Conservation (phyloP, 2,329 filamentous ascomycete genomes). For the Fusarium luffae region DNA sequence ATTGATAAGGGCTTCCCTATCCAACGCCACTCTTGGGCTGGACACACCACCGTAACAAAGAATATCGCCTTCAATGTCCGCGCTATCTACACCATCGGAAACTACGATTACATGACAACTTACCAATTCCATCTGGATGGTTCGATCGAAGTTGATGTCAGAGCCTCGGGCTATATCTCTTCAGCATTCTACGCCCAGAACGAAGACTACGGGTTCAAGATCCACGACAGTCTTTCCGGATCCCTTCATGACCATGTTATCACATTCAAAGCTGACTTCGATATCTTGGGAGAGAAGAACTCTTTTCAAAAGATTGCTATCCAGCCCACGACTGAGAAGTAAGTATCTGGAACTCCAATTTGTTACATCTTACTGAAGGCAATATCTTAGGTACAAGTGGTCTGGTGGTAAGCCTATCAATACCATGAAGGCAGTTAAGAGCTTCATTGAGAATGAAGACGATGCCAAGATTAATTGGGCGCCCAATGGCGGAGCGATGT, state of each 20-base stretch:
- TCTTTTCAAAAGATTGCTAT: slow-evolving; percentile 3
- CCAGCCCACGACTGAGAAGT: slow-evolving; percentile 1
- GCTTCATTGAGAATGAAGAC: slow-evolving; percentile 4
- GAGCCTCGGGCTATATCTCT: slow-evolving; percentile 6
- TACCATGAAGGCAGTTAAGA: slow-evolving; percentile 5
- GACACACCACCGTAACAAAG: slow-evolving; percentile 1
- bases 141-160: not conserved
- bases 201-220: slow-evolving; percentile 6
- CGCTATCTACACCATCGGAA: slow-evolving; percentile 8
- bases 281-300: slow-evolving; percentile 1
- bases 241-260: not conserved
- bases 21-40: slow-evolving; percentile 6
- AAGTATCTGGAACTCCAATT: accelerated
- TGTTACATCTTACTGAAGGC: accelerated
- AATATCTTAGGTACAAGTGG: not conserved
- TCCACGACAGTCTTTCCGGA: not conserved
- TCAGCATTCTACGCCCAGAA: slow-evolving; percentile 1
- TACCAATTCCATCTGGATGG: not conserved
- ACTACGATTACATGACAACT: slow-evolving; percentile 11
- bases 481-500: not conserved
- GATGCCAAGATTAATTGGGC: slow-evolving; percentile 9
- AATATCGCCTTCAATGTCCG: slow-evolving; percentile 10
- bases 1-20: slow-evolving; percentile 9
- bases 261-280: not conserved
- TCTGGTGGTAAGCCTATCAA: not conserved